phyloP scores from a whole-genome alignment of 148 eudicot genomes.

The Vaccinium vitisidaea region DNA sequence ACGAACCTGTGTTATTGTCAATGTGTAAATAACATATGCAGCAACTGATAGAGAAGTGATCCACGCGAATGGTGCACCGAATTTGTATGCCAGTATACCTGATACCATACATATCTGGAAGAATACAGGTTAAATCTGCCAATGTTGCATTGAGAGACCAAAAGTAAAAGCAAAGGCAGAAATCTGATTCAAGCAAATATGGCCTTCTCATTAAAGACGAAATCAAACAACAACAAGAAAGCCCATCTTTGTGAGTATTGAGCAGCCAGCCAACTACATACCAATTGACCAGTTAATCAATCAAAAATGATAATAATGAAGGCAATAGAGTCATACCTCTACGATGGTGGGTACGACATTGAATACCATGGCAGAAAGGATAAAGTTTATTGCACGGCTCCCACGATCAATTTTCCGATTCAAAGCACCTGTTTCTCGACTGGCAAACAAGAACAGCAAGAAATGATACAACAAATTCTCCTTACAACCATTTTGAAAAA shows the following conservation, averaged over 20 bases:
- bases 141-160: constrained; percentile 16
- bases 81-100: constrained; percentile 95
- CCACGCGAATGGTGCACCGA: constrained; percentile 92
- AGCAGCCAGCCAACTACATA: background rate
- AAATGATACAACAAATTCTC: constrained; percentile 14
- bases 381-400: constrained; percentile 96
- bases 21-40: constrained; percentile 77
- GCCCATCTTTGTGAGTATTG: background rate
- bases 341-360: constrained; percentile 84
- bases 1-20: constrained; percentile 81
- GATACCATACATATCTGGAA: constrained; percentile 93
- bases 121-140: constrained; percentile 48
- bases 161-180: constrained; percentile 2
- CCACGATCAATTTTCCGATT: constrained; percentile 96
- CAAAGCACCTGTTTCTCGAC: constrained; percentile 96
- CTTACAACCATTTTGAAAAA: background rate
- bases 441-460: constrained; percentile 31
- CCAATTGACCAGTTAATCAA: background rate
- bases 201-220: background rate
- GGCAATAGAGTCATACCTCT: constrained; percentile 56
- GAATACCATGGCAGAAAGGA: constrained; percentile 90
- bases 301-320: background rate
- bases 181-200: constrained; percentile 11
- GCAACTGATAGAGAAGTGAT: constrained; percentile 90
- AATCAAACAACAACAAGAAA: background rate